These are phyloP conservation scores for Allium cepa DNA, from an alignment of 106 monocot genomes.

Conservation along the genomic window DNA sequence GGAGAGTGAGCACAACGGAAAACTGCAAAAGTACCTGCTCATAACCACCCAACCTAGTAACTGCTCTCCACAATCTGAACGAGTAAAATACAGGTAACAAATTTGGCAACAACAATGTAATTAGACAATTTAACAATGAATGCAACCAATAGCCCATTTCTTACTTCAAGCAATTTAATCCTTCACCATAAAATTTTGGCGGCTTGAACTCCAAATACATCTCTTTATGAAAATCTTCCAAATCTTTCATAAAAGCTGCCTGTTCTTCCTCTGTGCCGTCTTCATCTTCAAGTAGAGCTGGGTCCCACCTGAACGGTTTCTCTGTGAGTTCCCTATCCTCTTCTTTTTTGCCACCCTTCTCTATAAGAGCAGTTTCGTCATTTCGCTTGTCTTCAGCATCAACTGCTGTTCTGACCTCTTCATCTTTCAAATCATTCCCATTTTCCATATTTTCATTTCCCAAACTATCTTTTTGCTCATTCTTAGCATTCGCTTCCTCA, in stretches of 20 bases:
- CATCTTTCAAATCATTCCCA: slow-evolving; percentile 6
- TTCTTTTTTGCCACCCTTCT: slow-evolving; percentile 7
- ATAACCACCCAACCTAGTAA: slow-evolving; percentile 86
- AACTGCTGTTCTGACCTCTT: slow-evolving; percentile 12
- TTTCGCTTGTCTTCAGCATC: slow-evolving; percentile 10
- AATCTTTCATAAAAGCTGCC: slow-evolving; percentile 78
- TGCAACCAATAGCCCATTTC: slow-evolving; percentile 10
- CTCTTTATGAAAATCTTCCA: slow-evolving; percentile 78
- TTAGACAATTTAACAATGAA: too few species aligned
- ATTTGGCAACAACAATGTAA: too few species aligned
- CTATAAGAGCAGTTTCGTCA: slow-evolving; percentile 14
- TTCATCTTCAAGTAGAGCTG: slow-evolving; percentile 60
- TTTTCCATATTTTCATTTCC: slow-evolving; percentile 12
- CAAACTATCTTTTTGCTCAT: slow-evolving; percentile 6
- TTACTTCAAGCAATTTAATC: slow-evolving; percentile 94
- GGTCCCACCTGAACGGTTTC: slow-evolving; percentile 23
- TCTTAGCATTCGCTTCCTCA: slow-evolving; percentile 9
- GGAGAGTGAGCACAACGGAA: not conserved
- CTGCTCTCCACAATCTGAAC: slow-evolving; percentile 86
- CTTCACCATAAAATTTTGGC: slow-evolving; percentile 93
- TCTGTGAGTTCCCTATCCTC: slow-evolving; percentile 16
- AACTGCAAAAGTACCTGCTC: slow-evolving; percentile 47
- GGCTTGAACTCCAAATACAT: slow-evolving; percentile 86
- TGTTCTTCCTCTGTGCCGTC: slow-evolving; percentile 91
- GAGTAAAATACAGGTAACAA: not conserved